phyloP scores from a whole-genome alignment of 2,329 filamentous ascomycete genomes.

The Madurella fahalii region DNA sequence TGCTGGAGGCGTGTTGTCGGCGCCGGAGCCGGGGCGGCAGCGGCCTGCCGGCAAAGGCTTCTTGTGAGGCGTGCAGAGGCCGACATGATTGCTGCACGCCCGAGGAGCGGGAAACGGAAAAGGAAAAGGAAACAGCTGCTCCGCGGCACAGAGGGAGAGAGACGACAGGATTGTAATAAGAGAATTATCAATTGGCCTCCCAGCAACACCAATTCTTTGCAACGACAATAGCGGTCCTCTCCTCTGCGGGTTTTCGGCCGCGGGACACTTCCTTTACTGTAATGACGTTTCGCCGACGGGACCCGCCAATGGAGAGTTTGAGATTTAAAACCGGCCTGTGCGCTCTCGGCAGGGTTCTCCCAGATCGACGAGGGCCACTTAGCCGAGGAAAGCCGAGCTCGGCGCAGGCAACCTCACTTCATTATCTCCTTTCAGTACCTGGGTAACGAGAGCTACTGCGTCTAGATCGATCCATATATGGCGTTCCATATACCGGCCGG shows the following conservation, averaged over 20 bases:
- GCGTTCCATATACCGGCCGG: too few species aligned
- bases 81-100: constrained; percentile 24
- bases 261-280: not conserved
- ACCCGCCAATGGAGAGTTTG: constrained; percentile 22
- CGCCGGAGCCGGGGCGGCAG: constrained; percentile 7
- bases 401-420: not conserved
- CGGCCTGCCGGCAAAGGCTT: constrained; percentile 26
- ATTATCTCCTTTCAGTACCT: too few species aligned
- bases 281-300: constrained; percentile 24
- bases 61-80: constrained; percentile 28
- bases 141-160: constrained; percentile 1
- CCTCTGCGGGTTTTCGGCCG: not conserved
- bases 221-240: not conserved
- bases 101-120: not conserved
- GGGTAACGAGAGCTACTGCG: too few species aligned
- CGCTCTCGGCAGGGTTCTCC: constrained; percentile 9
- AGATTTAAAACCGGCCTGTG: constrained; percentile 24
- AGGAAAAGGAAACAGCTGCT: constrained; percentile 1
- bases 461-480: too few species aligned
- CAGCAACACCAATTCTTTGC: not conserved
- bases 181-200: not conserved
- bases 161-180: not conserved
- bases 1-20: constrained; percentile 11
- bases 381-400: constrained; percentile 22
- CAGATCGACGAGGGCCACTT: not conserved